Conservation (phyloP, 805 yeast species). For the Zygosaccharomyces lentus region DNA sequence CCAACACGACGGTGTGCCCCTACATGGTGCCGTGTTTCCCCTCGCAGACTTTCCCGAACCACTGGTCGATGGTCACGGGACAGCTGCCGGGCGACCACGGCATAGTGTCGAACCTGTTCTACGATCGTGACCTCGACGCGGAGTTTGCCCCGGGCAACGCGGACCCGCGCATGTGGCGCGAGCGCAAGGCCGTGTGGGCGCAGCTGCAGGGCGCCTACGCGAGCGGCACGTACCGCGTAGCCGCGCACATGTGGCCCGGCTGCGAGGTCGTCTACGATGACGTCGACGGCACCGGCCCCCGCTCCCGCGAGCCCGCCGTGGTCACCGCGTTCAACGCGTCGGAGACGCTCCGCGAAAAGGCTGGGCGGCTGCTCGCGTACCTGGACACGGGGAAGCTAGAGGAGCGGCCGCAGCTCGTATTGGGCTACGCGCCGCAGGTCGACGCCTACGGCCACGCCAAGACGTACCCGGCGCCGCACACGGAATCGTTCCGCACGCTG, state of each 20-base stretch:
- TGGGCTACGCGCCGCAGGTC: conserved; percentile 76
- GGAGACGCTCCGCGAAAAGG: conserved; percentile 51
- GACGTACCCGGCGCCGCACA: conserved; percentile 50
- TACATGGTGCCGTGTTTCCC: conserved; percentile 87
- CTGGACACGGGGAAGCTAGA: conserved; percentile 48
- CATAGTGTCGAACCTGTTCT: conserved; percentile 48
- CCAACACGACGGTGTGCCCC: conserved; percentile 44
- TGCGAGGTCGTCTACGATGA: conserved; percentile 50
- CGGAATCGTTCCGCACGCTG: conserved; percentile 7
- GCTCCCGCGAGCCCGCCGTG: not conserved
- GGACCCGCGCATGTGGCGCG: conserved; percentile 71
- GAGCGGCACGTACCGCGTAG: conserved; percentile 16
- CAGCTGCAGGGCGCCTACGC: conserved; percentile 64
- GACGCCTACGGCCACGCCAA: conserved; percentile 71
- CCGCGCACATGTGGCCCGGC: conserved; percentile 96
- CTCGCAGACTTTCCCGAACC: conserved; percentile 85
- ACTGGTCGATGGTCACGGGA: conserved; percentile 89
- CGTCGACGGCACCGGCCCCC: too few relatives aligned
- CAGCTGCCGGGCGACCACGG: conserved; percentile 81
- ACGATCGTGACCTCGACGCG: conserved; percentile 50
- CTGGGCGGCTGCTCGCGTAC: conserved; percentile 57
- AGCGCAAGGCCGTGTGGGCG: conserved; percentile 71
- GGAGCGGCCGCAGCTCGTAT: conserved; percentile 67
- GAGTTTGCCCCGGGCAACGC: conserved; percentile 53
- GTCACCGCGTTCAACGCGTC: conserved; percentile 60